Percentiles rank a stretch among this genome's conserved stretches.
phyloP scores from a whole-genome alignment of 2,329 filamentous ascomycete genomes.

The Pyrenophora tritici-repentis region DNA sequence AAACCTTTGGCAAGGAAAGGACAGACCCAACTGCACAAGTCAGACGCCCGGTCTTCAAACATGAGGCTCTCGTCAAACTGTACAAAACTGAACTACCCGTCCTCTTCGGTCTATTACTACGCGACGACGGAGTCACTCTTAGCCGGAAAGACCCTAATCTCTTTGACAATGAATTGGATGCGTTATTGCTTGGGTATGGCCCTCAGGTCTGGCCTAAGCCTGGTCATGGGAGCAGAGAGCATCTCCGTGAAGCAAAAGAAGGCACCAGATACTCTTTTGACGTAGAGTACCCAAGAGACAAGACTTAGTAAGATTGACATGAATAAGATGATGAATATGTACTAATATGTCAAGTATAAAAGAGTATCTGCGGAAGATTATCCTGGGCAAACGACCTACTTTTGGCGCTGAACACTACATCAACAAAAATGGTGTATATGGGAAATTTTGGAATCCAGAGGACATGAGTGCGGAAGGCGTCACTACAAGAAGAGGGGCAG shows the following conservation, averaged over 20 bases:
- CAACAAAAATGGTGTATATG: not conserved
- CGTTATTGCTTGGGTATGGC: slow-evolving; percentile 12
- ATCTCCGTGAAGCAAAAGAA: slow-evolving; percentile 13
- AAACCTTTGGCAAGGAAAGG: not conserved
- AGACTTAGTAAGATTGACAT: slow-evolving; percentile 2
- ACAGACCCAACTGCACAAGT: not conserved
- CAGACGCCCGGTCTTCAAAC: not conserved
- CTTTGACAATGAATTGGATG: slow-evolving; percentile 19
- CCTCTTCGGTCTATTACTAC: slow-evolving; percentile 14
- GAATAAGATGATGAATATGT: not conserved
- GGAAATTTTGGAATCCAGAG: too few relatives aligned
- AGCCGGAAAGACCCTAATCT: slow-evolving; percentile 12
- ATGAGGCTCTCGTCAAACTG: slow-evolving; percentile 10
- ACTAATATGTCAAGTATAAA: slow-evolving; percentile 8
- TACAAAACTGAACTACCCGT: slow-evolving; percentile 13
- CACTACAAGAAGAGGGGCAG: not conserved
- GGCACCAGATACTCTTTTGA: slow-evolving; percentile 10
- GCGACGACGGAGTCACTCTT: slow-evolving; percentile 9
- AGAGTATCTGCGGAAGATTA: slow-evolving; percentile 4
- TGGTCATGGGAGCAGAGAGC: slow-evolving; percentile 7
- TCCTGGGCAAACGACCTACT: not conserved
- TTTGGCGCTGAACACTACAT: not conserved
- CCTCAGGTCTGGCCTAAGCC: slow-evolving; percentile 20
- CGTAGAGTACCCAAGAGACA: slow-evolving; percentile 21
- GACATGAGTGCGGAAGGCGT: not conserved